Evolutionary conservation across 495 filamentous ascomycete genomes (phyloP).

Genomic region (Aspergillus nanangensis): DNA sequence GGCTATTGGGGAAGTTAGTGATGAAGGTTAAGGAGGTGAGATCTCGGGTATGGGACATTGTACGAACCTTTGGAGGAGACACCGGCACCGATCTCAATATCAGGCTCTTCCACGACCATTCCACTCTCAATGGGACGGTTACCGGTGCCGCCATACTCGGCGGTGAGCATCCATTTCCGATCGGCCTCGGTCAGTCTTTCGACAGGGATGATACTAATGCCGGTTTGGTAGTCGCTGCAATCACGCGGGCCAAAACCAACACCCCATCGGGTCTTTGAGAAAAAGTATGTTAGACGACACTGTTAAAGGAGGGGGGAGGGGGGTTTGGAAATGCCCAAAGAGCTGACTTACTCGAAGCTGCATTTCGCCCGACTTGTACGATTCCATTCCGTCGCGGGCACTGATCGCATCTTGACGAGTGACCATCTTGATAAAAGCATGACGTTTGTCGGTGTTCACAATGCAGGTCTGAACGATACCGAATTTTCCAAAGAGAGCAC

Average conservation of each 20-base stretch:
- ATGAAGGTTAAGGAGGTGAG: not conserved
- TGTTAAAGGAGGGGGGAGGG: not conserved
- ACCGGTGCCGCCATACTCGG: slow-evolving; percentile 89
- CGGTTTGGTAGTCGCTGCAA: slow-evolving; percentile 91
- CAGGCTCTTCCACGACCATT: slow-evolving; percentile 91
- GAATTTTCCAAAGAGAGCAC: slow-evolving; percentile 69
- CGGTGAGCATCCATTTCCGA: slow-evolving; percentile 93
- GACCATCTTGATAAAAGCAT: slow-evolving; percentile 98
- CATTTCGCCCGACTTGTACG: slow-evolving; percentile 63
- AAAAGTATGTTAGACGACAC: not conserved
- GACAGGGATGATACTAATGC: slow-evolving; percentile 91
- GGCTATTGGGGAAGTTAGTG: slow-evolving; percentile 36
- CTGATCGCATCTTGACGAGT: slow-evolving; percentile 75
- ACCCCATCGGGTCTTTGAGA: slow-evolving; percentile 83
- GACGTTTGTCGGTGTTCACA: slow-evolving; percentile 93
- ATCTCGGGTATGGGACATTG: slow-evolving; percentile 1
- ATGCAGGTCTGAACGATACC: slow-evolving; percentile 95
- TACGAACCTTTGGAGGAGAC: slow-evolving; percentile 80
- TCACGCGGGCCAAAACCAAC: slow-evolving; percentile 97
- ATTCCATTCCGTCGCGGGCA: slow-evolving; percentile 91
- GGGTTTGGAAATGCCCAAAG: not conserved
- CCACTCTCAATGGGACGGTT: slow-evolving; percentile 75
- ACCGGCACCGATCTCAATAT: slow-evolving; percentile 96
- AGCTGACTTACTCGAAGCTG: slow-evolving; percentile 65
- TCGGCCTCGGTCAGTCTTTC: slow-evolving; percentile 91